Evolutionary conservation across 1,139 yeast species (phyloP), one percentile per base, ranked within the genome.

Genomic region (Diutina siamensis): DNA sequence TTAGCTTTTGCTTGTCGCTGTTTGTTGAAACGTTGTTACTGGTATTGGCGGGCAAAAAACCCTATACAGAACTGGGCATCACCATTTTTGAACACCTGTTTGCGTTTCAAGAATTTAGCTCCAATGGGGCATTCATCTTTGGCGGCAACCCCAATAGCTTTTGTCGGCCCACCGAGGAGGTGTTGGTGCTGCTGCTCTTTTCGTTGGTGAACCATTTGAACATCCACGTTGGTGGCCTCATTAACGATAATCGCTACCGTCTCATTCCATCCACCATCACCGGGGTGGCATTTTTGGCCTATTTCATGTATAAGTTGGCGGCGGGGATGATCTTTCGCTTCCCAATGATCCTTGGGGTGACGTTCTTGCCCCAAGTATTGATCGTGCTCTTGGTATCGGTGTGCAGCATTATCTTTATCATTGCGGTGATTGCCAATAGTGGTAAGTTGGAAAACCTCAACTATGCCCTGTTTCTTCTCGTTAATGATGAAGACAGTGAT

Each of bases 21-120:
- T 78, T 80, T 49, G 63, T 80, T n/a, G 92, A 84, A 57, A 80
- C 87, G 0, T 80, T 83, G 52, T 67, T 79, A 1, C 71, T 84
- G 7, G 78, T 77, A 18, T 68, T 80, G 2, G 72, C 73, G 47
- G 86, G 85, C 7, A 62, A 63, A 17, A 68, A 71, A 44, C 84
- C 87, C 1, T 70, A 72, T 47, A 72, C 77, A 9, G 92, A 82
- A 51, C 72, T 83, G 9, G 88, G 88, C 0, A 65, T 83, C 52
- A 80, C 92, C 0, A 62, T 83, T 31, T 82, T 83, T 58, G 94
- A 83, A 55, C 82, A 78, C 55, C 80, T 88, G 1, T 60, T 82
- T 27, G 84, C 86, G 12, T 82, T 81, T 55, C 88, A 83, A 56
- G 89, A 82, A 54, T 78, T 74, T 28, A 78, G 78, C 53, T 65